Percentiles rank a stretch among this genome's conserved stretches.
phyloP scores from a whole-genome alignment of 2,329 filamentous ascomycete species.

The Coccinonectria pachysandricola region DNA sequence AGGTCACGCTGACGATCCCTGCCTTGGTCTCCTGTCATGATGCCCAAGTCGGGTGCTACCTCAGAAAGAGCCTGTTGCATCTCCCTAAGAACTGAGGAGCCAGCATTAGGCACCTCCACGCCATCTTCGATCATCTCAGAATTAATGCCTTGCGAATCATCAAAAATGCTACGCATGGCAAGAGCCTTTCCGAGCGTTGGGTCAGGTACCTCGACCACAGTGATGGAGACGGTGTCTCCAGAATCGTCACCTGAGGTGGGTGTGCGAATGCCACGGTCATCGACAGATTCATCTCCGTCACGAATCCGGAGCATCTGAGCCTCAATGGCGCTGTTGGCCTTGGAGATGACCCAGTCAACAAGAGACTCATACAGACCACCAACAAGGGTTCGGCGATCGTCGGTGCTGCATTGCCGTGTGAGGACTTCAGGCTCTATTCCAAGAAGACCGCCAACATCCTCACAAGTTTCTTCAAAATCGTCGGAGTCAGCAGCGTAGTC shows the following conservation, averaged over 20 bases:
- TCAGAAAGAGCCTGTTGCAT: slow-evolving; percentile 75
- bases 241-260: slow-evolving; percentile 60
- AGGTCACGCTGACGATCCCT: slow-evolving; percentile 67
- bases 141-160: slow-evolving; percentile 88
- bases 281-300: slow-evolving; percentile 57
- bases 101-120: slow-evolving; percentile 60
- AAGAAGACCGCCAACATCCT: slow-evolving; percentile 79
- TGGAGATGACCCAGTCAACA: slow-evolving; percentile 86
- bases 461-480: slow-evolving; percentile 72
- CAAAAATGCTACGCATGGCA: slow-evolving; percentile 84
- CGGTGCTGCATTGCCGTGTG: slow-evolving; percentile 65
- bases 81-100: slow-evolving; percentile 76
- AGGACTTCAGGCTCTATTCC: slow-evolving; percentile 81
- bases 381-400: slow-evolving; percentile 74
- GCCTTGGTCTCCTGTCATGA: slow-evolving; percentile 54
- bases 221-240: slow-evolving; percentile 79
- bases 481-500: slow-evolving; percentile 81
- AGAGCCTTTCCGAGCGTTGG: slow-evolving; percentile 75
- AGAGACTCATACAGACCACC: slow-evolving; percentile 85
- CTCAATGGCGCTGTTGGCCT: slow-evolving; percentile 78
- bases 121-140: slow-evolving; percentile 96
- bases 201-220: slow-evolving; percentile 75
- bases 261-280: slow-evolving; percentile 51
- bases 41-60: slow-evolving; percentile 68
- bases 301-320: slow-evolving; percentile 59